Evolutionary conservation across 176 grass and related monocot genomes (phyloP).

Genomic region (Ensete ventricosum): DNA sequence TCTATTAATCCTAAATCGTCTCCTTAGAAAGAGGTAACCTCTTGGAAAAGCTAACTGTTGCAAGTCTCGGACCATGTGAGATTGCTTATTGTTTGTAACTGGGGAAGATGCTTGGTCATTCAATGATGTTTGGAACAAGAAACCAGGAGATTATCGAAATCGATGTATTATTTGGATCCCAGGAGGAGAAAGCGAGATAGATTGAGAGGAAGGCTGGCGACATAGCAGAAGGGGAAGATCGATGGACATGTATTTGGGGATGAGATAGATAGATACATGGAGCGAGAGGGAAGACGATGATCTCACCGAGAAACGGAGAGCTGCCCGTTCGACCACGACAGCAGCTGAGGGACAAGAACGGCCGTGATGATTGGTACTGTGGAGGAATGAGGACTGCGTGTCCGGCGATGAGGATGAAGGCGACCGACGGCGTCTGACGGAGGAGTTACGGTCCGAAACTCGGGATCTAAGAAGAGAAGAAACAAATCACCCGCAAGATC

Average conservation of each 20-base stretch:
- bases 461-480: background rate
- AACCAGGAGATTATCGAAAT: background rate
- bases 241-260: too few relatives aligned
- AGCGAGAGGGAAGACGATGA: background rate
- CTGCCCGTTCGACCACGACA: too few relatives aligned
- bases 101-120: background rate
- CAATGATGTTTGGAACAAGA: background rate
- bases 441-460: too few relatives aligned
- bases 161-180: background rate
- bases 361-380: background rate
- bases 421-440: too few relatives aligned
- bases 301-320: background rate
- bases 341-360: background rate
- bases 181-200: background rate
- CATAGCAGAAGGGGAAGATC: background rate
- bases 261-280: too few relatives aligned
- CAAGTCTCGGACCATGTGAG: background rate
- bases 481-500: background rate
- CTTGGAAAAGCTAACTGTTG: background rate
- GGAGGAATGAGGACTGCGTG: too few relatives aligned
- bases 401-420: too few relatives aligned
- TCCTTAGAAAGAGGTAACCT: background rate
- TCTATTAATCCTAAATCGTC: background rate
- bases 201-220: background rate
- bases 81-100: background rate